Base-by-base conservation (phyloP, 2,329 filamentous ascomycete genomes). In the Ophiostoma piceae region DNA sequence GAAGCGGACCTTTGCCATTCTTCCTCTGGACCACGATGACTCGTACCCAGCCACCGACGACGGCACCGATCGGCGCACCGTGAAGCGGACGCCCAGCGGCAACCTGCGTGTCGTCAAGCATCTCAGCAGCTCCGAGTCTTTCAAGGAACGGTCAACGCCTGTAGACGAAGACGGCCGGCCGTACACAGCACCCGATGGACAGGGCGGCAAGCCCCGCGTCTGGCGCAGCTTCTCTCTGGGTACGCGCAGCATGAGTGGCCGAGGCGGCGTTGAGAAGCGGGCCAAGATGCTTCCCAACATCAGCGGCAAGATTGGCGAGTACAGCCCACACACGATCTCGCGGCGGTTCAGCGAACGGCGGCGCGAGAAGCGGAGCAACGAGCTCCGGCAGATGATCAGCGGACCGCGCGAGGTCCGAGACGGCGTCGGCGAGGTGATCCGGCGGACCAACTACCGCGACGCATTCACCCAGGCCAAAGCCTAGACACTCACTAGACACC, bases 301-400 rank as follows among this genome's bases (percentile, higher is more conserved):
- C 84, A 69, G 84, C 66, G 79, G 83, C 35, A 83, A 80, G 69
- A 75, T 88, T 11, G 84, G 84, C 68, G 82, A 83, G 70, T 79
- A 80, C 51, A 77, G 79, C 9, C 79, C 85, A 60, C 83, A 84
- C 64, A 85, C 83, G 35, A 77, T 89, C 3, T 82, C 84, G 43
- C 81, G 84, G 19, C 82, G 83, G 66, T 74, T 89, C 19, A 88
- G 84, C 74, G 87, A 90, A 74, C 82, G 82, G 73, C 80, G 84
- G 68, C 82, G 86, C 32, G 85, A 87, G 77, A 87, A 85, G 78
- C 80, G 87, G 68, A 84, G 82, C 29, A 81, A 84, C 71, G 85
- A 86, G 74, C 79, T 90, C 68, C 81, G 87, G 8, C 79, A 83
- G 73, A 88, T 83, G 77, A 90, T 90, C 64, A 88, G 86, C 71